Evolutionary conservation across 2,329 filamentous ascomycete species (phyloP).

Genomic region (Exophiala calicioides): DNA sequence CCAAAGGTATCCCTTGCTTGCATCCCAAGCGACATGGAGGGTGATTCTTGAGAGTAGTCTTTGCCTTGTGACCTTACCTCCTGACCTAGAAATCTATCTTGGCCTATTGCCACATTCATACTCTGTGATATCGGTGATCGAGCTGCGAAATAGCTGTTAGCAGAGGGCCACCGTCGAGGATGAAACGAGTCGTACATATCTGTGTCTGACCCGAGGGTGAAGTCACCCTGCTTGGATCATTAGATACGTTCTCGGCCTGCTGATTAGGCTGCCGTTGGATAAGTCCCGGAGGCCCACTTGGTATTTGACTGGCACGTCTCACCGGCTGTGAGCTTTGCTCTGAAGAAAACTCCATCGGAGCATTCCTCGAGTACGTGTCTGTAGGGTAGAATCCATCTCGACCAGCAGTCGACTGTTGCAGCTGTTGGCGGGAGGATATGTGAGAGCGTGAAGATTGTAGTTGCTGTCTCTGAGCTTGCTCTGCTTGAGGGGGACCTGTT

Average conservation of each 20-base stretch:
- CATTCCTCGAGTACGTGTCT: conserved; percentile 30
- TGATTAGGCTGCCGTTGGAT: conserved; percentile 26
- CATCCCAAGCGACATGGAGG: conserved; percentile 31
- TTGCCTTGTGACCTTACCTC: conserved; percentile 33
- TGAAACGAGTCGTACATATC: conserved; percentile 20
- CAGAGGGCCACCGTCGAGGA: neutral
- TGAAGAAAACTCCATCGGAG: conserved; percentile 25
- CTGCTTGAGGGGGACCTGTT: conserved; percentile 29
- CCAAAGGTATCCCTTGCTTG: conserved; percentile 34
- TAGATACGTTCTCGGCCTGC: conserved; percentile 19
- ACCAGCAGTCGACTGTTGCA: conserved; percentile 17
- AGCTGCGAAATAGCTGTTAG: conserved; percentile 23
- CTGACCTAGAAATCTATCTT: conserved; percentile 36
- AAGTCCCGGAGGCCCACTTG: conserved; percentile 27
- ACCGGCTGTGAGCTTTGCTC: conserved; percentile 21
- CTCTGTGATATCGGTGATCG: conserved; percentile 47
- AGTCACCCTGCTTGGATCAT: conserved; percentile 28
- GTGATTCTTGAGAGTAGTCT: conserved; percentile 39
- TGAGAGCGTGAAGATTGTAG: conserved; percentile 19
- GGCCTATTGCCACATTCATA: conserved; percentile 44
- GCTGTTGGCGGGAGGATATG: conserved; percentile 19
- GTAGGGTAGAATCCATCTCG: conserved; percentile 26
- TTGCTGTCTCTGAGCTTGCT: conserved; percentile 26
- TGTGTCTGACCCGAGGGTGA: conserved; percentile 29
- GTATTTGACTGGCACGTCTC: conserved; percentile 23